Evolutionary conservation across 2,329 filamentous ascomycete genomes (phyloP), one percentile per base, ranked within the genome.

Genomic region (Xylogone sp.): DNA sequence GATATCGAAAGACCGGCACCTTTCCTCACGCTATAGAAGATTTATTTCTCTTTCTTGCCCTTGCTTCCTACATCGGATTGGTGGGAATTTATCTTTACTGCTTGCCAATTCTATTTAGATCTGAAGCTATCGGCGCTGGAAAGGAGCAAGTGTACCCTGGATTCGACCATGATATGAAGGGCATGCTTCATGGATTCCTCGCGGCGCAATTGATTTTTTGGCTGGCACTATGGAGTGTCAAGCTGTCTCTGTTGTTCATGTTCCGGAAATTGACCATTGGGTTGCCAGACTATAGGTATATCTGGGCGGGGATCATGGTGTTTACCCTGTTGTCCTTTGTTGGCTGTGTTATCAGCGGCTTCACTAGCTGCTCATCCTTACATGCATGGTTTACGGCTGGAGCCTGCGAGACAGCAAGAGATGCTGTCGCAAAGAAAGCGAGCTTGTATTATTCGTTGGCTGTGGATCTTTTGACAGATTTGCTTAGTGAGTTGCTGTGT

Each of bases 161-260:
- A 2, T 55, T 72, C n/a, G 34, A 57, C 51, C 42, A 64, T 4
- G 70, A 73, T 44, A 53, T 59, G 3, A 42, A 62, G 0, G 52
- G 60, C 21, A 60, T 70, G 47, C 63, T 68, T 19, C 67, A 67
- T 46, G 60, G 71, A 19, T 71, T 73, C 56, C 71, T 71, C 52
- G 16, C 49, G 9, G 49, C 43, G 9, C 49, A 50, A 21, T 45
- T 50, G 18, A 46, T 50, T 16, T 50, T 50, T 20, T 50, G 49
- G 49, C 21, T 50, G 3, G 31, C 49, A 9, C 44, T 50, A 46
- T 50, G 43, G 43, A 43, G 42, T 8, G 49, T 50, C 9, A 50
- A 50, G 16, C 34, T 43, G 49, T 46, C 42, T 19, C 29, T 50
- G 16, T 42, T 50, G 24, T 50, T 50, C 19, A 18, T 51, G 20